Evolutionary conservation across 768 basidiomycete genomes (phyloP).

Genomic region (Gelatoporia subvermispora): DNA sequence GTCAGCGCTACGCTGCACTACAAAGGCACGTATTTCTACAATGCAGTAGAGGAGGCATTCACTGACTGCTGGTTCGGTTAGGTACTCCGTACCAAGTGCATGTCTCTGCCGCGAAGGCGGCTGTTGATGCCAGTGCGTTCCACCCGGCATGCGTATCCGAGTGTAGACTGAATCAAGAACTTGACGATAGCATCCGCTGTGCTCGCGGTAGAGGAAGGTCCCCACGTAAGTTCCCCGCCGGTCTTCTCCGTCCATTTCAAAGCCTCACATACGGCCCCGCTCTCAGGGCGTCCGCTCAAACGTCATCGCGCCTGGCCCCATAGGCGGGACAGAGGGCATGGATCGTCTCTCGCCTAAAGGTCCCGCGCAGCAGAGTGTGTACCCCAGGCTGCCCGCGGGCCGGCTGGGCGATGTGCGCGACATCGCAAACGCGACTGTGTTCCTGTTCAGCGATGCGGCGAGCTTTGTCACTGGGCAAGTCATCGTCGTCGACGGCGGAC

Average conservation of each 20-base stretch:
- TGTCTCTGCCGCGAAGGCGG: conserved; percentile 93
- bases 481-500: conserved; percentile 66
- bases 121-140: conserved; percentile 64
- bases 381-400: conserved; percentile 33
- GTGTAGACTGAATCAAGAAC: neutral
- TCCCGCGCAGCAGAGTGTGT: conserved; percentile 6
- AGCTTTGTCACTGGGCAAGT: conserved; percentile 72
- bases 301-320: conserved; percentile 80
- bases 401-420: conserved; percentile 58
- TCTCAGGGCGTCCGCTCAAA: conserved; percentile 80
- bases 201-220: conserved; percentile 91
- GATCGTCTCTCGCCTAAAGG: conserved; percentile 42
- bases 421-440: conserved; percentile 66
- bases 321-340: conserved; percentile 72
- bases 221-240: conserved; percentile 36
- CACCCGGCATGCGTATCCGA: no score
- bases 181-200: conserved; percentile 53
- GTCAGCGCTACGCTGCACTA: conserved; percentile 90
- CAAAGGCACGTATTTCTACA: conserved; percentile 42
- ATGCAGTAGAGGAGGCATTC: neutral
- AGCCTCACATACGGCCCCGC: neutral
- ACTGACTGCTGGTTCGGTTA: conserved; percentile 23
- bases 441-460: conserved; percentile 80
- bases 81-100: conserved; percentile 86
- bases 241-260: neutral